phyloP scores from a whole-genome alignment of 345 rosid species.

The Trapa incisa region DNA sequence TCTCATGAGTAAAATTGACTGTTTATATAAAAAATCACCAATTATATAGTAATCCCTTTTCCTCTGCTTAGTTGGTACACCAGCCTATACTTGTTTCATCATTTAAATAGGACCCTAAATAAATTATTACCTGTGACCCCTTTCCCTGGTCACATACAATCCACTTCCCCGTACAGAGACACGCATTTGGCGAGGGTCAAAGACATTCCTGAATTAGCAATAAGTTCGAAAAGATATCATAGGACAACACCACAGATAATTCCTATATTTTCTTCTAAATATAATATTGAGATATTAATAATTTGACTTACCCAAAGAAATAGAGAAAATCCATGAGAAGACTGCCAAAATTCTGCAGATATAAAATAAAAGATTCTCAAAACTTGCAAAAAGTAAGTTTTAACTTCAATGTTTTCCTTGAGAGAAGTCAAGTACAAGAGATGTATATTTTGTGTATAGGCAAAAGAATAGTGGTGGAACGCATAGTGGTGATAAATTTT shows the following conservation, averaged over 20 bases:
- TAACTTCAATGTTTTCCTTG: neutral
- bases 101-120: neutral
- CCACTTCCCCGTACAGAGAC: slow-evolving; percentile 94
- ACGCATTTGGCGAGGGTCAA: slow-evolving; percentile 98
- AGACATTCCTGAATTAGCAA: slow-evolving; percentile 58
- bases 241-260: neutral
- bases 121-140: slow-evolving; percentile 69
- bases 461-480: too few species aligned
- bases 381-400: neutral
- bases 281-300: neutral
- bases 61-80: neutral
- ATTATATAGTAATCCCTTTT: neutral
- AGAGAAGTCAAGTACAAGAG: too few species aligned
- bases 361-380: neutral
- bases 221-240: slow-evolving; percentile 2
- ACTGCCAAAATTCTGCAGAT: slow-evolving; percentile 77
- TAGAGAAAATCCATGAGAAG: slow-evolving; percentile 97
- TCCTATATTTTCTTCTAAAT: neutral
- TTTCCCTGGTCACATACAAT: slow-evolving; percentile 70
- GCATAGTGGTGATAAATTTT: too few species aligned
- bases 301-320: slow-evolving; percentile 82
- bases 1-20: neutral
- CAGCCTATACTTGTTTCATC: neutral
- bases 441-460: too few species aligned
- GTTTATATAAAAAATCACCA: neutral